These are phyloP conservation scores for Talaromyces sp. DNA, from an alignment of 2,329 filamentous ascomycete genomes.

Conservation along the genomic window DNA sequence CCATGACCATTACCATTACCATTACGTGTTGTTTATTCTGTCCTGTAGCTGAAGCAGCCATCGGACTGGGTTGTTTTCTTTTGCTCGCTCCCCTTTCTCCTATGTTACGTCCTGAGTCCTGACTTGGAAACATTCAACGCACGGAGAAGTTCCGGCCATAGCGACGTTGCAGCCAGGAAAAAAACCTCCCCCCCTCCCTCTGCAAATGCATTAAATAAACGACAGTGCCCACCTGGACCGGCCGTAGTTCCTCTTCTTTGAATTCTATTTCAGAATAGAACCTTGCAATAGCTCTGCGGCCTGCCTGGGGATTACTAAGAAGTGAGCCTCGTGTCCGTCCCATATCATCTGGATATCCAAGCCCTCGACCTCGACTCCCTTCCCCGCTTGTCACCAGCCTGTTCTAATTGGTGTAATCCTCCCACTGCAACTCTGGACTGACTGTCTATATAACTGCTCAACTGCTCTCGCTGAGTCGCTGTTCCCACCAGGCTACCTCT, in stretches of 20 bases:
- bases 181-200: too few species aligned
- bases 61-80: neutral
- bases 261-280: neutral
- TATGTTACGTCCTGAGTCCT: neutral
- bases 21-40: slow-evolving; percentile 9
- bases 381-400: slow-evolving; percentile 8
- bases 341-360: neutral
- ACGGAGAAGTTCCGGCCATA: neutral
- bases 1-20: slow-evolving; percentile 5
- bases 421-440: neutral
- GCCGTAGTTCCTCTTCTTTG: neutral
- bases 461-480: too few species aligned
- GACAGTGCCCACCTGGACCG: neutral
- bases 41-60: neutral
- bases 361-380: neutral
- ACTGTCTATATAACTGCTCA: neutral
- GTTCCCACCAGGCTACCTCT: neutral
- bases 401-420: slow-evolving; percentile 3
- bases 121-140: neutral
- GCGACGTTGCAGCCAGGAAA: neutral
- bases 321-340: slow-evolving; percentile 1
- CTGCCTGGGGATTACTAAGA: neutral
- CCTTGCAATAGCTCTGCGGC: neutral
- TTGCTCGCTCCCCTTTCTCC: neutral
- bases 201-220: neutral